Evolutionary conservation across 2,329 filamentous ascomycete genomes (phyloP).

Genomic region (Thielaviopsis punctulata): DNA sequence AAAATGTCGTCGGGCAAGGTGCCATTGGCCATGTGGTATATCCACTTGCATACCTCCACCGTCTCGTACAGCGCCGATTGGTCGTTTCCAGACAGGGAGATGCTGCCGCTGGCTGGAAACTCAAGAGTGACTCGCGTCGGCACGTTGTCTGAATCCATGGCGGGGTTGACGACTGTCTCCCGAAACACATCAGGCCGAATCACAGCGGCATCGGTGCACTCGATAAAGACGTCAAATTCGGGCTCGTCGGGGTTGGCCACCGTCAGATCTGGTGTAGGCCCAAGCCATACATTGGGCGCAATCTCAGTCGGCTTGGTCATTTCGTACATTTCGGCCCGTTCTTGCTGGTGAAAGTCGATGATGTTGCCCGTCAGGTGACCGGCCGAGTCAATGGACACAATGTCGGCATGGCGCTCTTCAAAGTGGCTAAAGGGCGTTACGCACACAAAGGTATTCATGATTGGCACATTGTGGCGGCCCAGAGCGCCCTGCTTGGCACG

Average conservation of each 20-base stretch:
- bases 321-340: slow-evolving; percentile 77
- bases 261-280: slow-evolving; percentile 38
- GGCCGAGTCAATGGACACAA: slow-evolving; percentile 58
- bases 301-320: slow-evolving; percentile 89
- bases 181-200: slow-evolving; percentile 53
- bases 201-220: slow-evolving; percentile 71
- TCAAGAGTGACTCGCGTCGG: slow-evolving; percentile 32
- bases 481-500: slow-evolving; percentile 43
- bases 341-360: slow-evolving; percentile 78
- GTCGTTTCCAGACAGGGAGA: slow-evolving; percentile 69
- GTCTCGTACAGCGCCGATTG: slow-evolving; percentile 71
- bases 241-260: slow-evolving; percentile 47
- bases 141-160: neutral
- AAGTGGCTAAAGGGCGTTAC: slow-evolving; percentile 50
- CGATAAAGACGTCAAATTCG: slow-evolving; percentile 72
- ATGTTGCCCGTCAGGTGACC: slow-evolving; percentile 60
- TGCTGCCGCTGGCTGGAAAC: slow-evolving; percentile 89
- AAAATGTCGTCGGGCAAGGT: slow-evolving; percentile 19
- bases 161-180: slow-evolving; percentile 31
- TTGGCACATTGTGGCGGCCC: slow-evolving; percentile 32
- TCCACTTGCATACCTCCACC: slow-evolving; percentile 76
- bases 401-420: slow-evolving; percentile 48
- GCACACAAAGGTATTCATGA: slow-evolving; percentile 74
- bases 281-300: slow-evolving; percentile 75
- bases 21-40: slow-evolving; percentile 66